Base-by-base conservation (phyloP, 495 filamentous ascomycete genomes). In the Trichocladium antarcticum region DNA sequence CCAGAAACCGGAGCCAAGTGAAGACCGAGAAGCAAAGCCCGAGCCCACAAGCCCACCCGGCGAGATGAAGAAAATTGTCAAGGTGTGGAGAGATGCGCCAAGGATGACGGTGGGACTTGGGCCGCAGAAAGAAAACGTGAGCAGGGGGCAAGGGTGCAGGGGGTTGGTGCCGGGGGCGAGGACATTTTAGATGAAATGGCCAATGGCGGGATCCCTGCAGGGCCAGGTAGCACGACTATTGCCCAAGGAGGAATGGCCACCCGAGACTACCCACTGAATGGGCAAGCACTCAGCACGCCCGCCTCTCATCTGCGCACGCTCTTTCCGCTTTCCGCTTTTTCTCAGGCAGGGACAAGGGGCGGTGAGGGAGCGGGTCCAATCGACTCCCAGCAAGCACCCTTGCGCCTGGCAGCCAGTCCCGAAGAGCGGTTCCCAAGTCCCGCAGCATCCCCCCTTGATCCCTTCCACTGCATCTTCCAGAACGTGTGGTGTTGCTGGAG, bases 131-230 rank as follows among this genome's bases (percentile, higher is more conserved):
- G 60, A 68, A 55, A 69, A 66, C 63, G 61, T 63, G 69, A 59
- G 24, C 59, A 61, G 50, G 59, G 64, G 27, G 42, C 19, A 12
- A 15, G 38, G 38, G 38, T 7, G 38, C 21, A n/a, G 11, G 22
- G 38, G 6, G n/a, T n/a, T n/a, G n/a, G n/a, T n/a, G n/a, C n/a
- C n/a, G 64, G 67, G 56, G 54, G 55, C 38, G 40, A 49, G 37
- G 21, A 59, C 57, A 62, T 57, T 58, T 64, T 68, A 70, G 59
- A 71, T 70, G 67, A 70, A 67, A 46, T 64, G 65, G 51, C 71
- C 71, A 74, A 73, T 73, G 59, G 59, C 55, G 52, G 57, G 50
- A 20, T 43, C 17, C 20, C 27, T 29, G 50, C 21, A 39, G 42
- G 53, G 55, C 61, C 58, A 53, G 65, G 59, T 58, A 63, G 38